Evolutionary conservation across 177 flowering plant genomes (phyloP), one percentile per base, ranked within the genome.

Genomic region (Vitis hybrid): DNA sequence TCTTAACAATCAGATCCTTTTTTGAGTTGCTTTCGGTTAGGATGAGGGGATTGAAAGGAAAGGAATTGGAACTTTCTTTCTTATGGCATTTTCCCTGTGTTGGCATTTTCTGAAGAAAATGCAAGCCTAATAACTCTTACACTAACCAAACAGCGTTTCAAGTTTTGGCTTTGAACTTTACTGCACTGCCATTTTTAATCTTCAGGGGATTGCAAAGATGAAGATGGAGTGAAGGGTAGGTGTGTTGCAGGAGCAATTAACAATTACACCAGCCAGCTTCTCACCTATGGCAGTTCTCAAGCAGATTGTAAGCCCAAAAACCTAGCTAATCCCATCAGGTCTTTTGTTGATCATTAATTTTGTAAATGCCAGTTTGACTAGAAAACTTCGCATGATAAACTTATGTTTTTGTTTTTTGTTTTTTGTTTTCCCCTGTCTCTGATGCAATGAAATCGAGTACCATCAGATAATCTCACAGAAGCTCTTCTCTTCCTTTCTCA

Each of bases 161-260:
- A 39, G 45, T 39, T 39, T 39, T 39, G 45, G 45, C 45, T 39
- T 14, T 49, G 29, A 26, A 51, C 19, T 33, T 13, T 33, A 10
- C 26, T 60, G 26, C 29, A 14, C 29, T 14, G 62, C 26, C 13
- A 11, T 60, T 22, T 21, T 45, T 22, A n/a, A 15, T 45, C 3
- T 67, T 49, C 84, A 94, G 98, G 97, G 80, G 97, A 94, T 70
- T 94, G 97, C 83, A 82, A 89, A 72, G 93, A 94, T 76, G 89
- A 84, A 65, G 64, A 76, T 74, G 97, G 97, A 57, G 79, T 70
- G 39, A 75, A 68, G 72, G 93, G 72, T 3, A 77, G 88, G 72
- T 94, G 98, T 74, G 90, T 87, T 50, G 81, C 94, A 1, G 98
- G 97, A 18, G 98, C 97, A 19, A 85, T 94, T 26, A 77, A 81